Conservation (phyloP, 2,329 filamentous ascomycete species). For the Penicillium hordei region DNA sequence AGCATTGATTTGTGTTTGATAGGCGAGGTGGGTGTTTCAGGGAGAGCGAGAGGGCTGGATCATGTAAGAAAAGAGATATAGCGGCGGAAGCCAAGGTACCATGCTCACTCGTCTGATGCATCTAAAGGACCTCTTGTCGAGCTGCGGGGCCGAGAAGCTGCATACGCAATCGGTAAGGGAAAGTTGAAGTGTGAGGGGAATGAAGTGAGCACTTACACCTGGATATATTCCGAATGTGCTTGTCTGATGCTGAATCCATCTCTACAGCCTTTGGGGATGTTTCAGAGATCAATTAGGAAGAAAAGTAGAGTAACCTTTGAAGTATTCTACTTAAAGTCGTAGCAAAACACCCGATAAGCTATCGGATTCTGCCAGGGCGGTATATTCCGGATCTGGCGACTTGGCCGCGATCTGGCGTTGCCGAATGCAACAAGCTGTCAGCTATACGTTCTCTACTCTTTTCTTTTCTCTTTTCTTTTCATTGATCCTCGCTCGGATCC, state of each 20-base stretch:
- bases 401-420: conserved; percentile 27
- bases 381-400: conserved; percentile 30
- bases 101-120: conserved; percentile 64
- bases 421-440: conserved; percentile 25
- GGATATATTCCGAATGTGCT: conserved; percentile 40
- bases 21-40: conserved; percentile 20
- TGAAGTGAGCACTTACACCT: conserved; percentile 32
- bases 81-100: neutral
- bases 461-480: conserved; percentile 13
- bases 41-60: conserved; percentile 29
- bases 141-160: conserved; percentile 44
- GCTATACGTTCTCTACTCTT: conserved; percentile 28
- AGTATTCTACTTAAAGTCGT: neutral
- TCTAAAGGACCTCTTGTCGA: conserved; percentile 78
- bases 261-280: neutral
- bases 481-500: conserved; percentile 8
- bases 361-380: conserved; percentile 33
- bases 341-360: conserved; percentile 25
- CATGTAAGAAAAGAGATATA: neutral
- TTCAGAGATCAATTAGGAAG: neutral
- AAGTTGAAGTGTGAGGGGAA: neutral
- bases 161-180: conserved; percentile 16
- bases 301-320: neutral
- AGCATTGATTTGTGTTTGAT: conserved; percentile 15
- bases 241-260: conserved; percentile 6